Conservation (phyloP, 441 rosid genomes). For the Croton setiger region DNA sequence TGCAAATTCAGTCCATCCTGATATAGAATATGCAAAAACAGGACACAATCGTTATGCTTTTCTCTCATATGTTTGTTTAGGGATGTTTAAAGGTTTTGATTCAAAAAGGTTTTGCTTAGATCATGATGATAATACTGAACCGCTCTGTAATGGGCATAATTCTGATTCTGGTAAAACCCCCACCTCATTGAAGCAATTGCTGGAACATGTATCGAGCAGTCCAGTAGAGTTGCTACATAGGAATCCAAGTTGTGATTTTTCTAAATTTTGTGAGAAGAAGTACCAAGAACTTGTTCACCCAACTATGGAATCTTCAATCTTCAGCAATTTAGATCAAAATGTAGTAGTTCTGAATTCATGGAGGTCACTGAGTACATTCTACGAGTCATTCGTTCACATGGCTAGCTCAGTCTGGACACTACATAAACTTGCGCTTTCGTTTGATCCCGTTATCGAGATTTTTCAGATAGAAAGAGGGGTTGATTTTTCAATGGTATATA, state of each 20-base stretch:
- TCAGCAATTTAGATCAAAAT: slow-evolving; percentile 53
- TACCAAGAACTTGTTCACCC: slow-evolving; percentile 71
- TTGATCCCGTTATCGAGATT: slow-evolving; percentile 57
- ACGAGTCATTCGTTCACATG: slow-evolving; percentile 59
- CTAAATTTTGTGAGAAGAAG: slow-evolving; percentile 63
- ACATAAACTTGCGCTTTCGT: slow-evolving; percentile 79
- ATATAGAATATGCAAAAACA: slow-evolving; percentile 47
- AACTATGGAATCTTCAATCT: slow-evolving; percentile 70
- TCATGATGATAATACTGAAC: slow-evolving; percentile 25
- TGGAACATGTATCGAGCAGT: slow-evolving; percentile 55
- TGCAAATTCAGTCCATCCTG: slow-evolving; percentile 56
- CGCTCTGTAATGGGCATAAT: slow-evolving; percentile 34
- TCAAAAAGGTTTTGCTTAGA: slow-evolving; percentile 41
- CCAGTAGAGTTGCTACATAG: slow-evolving; percentile 42
- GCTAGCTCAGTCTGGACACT: slow-evolving; percentile 82
- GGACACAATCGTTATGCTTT: slow-evolving; percentile 66
- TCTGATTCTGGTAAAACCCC: slow-evolving; percentile 26
- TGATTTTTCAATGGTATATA: slow-evolving; percentile 71
- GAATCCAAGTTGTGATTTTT: slow-evolving; percentile 55
- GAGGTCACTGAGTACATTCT: slow-evolving; percentile 59
- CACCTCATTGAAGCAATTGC: slow-evolving; percentile 45
- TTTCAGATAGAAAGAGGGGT: slow-evolving; percentile 61
- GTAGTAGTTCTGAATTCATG: slow-evolving; percentile 49
- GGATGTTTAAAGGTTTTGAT: slow-evolving; percentile 75
- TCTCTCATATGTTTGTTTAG: slow-evolving; percentile 71